phyloP scores from a whole-genome alignment of 2,329 filamentous ascomycete species.

The Pseudocercospora musae region DNA sequence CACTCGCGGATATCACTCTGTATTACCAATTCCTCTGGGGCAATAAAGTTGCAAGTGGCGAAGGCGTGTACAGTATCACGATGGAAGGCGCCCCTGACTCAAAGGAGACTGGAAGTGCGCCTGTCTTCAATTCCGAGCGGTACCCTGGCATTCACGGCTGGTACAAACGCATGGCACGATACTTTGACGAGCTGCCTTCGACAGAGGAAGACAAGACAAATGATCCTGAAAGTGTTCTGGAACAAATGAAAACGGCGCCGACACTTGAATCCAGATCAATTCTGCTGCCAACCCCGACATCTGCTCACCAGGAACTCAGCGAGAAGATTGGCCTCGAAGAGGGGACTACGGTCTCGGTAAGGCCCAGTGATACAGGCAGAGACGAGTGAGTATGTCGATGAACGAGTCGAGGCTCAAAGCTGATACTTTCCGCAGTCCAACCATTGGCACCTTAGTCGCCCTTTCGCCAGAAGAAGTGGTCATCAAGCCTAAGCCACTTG shows the following conservation, averaged over 20 bases:
- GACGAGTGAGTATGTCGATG: conserved; percentile 27
- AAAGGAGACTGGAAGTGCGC: conserved; percentile 17
- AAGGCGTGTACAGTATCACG: conserved; percentile 37
- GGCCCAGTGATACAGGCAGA: conserved; percentile 42
- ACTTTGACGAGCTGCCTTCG: conserved; percentile 33
- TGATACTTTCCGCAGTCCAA: conserved; percentile 29
- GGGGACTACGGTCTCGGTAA: conserved; percentile 35
- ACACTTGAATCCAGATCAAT: conserved; percentile 23
- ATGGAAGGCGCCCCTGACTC: conserved; percentile 35
- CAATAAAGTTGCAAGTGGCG: conserved; percentile 37
- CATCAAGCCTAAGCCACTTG: conserved; percentile 34
- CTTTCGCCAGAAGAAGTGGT: conserved; percentile 42
- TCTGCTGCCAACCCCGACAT: conserved; percentile 34
- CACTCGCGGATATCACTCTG: conserved; percentile 38
- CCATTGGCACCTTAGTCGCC: conserved; percentile 36
- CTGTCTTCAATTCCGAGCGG: conserved; percentile 38
- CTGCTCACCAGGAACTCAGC: conserved; percentile 30
- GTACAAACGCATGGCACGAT: conserved; percentile 37
- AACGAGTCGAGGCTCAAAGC: neutral
- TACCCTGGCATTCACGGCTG: conserved; percentile 39
- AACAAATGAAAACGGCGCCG: conserved; percentile 27
- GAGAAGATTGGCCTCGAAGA: conserved; percentile 30
- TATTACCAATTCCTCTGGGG: conserved; percentile 43
- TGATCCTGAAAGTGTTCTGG: conserved; percentile 26
- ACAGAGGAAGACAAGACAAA: conserved; percentile 25